Percentiles rank a stretch among this genome's conserved stretches.
These are phyloP conservation scores for Piloderma croceum DNA, from an alignment of 768 basidiomycete genomes.

Conservation along the genomic window DNA sequence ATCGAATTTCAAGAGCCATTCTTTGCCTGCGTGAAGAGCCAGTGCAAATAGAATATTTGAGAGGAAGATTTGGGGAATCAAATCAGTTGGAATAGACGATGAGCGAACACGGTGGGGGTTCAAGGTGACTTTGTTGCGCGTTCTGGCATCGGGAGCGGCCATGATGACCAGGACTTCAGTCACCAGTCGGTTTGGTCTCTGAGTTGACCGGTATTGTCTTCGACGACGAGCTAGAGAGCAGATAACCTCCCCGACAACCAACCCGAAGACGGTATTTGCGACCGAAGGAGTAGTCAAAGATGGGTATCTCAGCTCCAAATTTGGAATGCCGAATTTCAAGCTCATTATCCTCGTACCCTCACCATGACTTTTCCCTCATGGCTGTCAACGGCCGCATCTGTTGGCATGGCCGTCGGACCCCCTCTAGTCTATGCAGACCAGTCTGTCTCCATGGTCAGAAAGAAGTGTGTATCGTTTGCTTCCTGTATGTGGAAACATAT, in stretches of 20 bases:
- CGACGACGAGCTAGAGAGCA: too few species aligned
- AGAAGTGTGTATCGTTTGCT: slow-evolving; percentile 43
- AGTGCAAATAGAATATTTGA: slow-evolving; percentile 62
- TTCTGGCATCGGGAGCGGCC: slow-evolving; percentile 64
- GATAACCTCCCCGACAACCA: too few species aligned
- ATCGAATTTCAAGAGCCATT: slow-evolving; percentile 59
- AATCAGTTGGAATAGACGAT: slow-evolving; percentile 46
- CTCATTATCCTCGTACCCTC: too few species aligned
- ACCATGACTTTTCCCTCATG: slow-evolving; percentile 55
- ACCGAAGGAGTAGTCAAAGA: too few species aligned
- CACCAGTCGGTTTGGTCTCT: too few species aligned
- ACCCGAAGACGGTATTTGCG: too few species aligned
- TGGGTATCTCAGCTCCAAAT: too few species aligned
- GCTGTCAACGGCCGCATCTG: slow-evolving; percentile 62
- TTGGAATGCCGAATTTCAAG: too few species aligned
- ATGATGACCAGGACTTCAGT: slow-evolving; percentile 29
- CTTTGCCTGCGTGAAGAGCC: slow-evolving; percentile 58
- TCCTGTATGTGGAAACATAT: slow-evolving; percentile 2
- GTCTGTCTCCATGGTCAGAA: slow-evolving; percentile 71
- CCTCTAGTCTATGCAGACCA: slow-evolving; percentile 83
- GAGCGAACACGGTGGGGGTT: slow-evolving; percentile 51
- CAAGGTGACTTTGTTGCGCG: slow-evolving; percentile 58
- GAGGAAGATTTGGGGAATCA: slow-evolving; percentile 51
- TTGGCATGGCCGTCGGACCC: slow-evolving; percentile 82
- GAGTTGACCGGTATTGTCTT: too few species aligned